phyloP scores from a whole-genome alignment of 75 land plant genomes.

The Sequoiadendron giganteum region DNA sequence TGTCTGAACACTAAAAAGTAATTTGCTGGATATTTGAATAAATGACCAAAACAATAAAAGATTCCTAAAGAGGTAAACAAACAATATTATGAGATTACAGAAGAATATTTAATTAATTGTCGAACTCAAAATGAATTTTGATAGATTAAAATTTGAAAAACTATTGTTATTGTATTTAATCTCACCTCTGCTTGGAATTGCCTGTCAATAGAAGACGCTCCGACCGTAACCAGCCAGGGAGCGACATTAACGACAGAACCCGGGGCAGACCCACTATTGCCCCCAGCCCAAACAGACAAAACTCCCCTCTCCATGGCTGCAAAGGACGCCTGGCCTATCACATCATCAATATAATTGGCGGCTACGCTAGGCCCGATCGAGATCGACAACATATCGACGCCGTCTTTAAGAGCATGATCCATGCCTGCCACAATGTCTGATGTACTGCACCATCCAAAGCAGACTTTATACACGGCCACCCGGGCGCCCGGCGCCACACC shows the following conservation, averaged over 20 bases:
- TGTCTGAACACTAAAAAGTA: too few relatives aligned
- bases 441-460: constrained; percentile 32
- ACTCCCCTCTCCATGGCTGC: constrained; percentile 60
- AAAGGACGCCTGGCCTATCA: constrained; percentile 49
- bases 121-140: too few relatives aligned
- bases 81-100: too few relatives aligned
- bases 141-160: too few relatives aligned
- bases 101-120: too few relatives aligned
- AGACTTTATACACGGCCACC: constrained; percentile 76
- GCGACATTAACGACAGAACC: constrained; percentile 40
- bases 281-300: constrained; percentile 49
- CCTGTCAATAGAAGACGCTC: constrained; percentile 55
- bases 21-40: too few relatives aligned
- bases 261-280: constrained; percentile 42
- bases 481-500: constrained; percentile 79
- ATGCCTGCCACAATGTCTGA: constrained; percentile 62
- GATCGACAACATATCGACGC: constrained; percentile 65
- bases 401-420: constrained; percentile 60
- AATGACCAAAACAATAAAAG: too few relatives aligned
- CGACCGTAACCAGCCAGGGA: constrained; percentile 69
- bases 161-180: too few relatives aligned
- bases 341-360: constrained; percentile 29
- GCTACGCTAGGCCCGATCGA: constrained; percentile 48
- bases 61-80: too few relatives aligned
- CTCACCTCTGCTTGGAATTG: constrained; percentile 7